Percentiles rank a stretch among this genome's conserved stretches.
Conservation (phyloP, 441 rosid genomes). For the Aleurites moluccanus region DNA sequence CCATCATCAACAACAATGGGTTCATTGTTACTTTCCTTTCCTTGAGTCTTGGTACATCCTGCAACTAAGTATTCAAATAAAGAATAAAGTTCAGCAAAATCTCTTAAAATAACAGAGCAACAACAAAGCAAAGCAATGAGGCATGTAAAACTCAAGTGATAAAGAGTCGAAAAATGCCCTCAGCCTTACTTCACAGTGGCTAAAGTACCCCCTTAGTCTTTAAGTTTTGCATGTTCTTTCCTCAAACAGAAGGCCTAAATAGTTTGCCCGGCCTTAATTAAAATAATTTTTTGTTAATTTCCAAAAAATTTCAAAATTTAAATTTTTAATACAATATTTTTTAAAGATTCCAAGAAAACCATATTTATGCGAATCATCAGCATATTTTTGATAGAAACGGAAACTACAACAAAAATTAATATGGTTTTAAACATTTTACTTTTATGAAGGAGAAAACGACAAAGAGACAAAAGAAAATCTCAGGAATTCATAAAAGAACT, state of each 20-base stretch:
- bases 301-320: not conserved
- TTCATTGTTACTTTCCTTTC: constrained; percentile 10
- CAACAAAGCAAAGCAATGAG: constrained; percentile 12
- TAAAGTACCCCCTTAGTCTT: not conserved
- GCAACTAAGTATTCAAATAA: constrained; percentile 28
- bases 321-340: not conserved
- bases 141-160: not conserved
- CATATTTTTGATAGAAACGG: not conserved
- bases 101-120: constrained; percentile 9
- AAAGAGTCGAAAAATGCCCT: not conserved
- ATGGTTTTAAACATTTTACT: not conserved
- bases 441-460: not conserved
- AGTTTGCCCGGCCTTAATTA: not conserved
- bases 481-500: too few species aligned
- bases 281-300: not conserved
- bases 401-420: not conserved
- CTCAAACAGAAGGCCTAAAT: not conserved
- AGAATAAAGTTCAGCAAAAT: not conserved
- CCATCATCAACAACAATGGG: constrained; percentile 19
- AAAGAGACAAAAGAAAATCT: not conserved
- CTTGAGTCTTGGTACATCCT: constrained; percentile 20
- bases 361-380: not conserved
- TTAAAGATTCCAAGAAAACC: not conserved
- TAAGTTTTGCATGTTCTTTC: not conserved
- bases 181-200: not conserved